A percentile compares a stretch with the other conserved stretches of the same genome.
phyloP scores from a whole-genome alignment of 2,329 filamentous ascomycete species.

The Colletotrichum truncatum region DNA sequence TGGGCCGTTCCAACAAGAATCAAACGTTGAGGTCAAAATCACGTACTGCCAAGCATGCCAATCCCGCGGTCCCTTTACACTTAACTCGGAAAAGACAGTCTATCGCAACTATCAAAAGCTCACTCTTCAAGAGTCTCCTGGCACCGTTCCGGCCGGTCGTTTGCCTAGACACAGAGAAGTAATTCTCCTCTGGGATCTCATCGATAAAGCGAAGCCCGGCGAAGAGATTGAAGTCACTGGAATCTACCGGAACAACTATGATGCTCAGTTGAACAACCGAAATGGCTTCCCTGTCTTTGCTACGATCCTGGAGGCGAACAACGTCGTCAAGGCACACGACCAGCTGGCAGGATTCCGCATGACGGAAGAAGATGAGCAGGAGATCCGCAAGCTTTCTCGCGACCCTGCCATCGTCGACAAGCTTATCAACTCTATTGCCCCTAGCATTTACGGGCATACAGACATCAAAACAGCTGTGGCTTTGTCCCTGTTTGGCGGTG shows the following conservation, averaged over 20 bases:
- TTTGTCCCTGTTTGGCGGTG: constrained; percentile 92
- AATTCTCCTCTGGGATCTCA: constrained; percentile 95
- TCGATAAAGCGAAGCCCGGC: constrained; percentile 95
- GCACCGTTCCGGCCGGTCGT: constrained; percentile 94
- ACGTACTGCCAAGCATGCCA: constrained; percentile 97
- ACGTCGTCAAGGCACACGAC: constrained; percentile 96
- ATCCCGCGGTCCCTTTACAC: constrained; percentile 90
- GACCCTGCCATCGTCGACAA: constrained; percentile 94
- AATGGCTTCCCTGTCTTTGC: constrained; percentile 99
- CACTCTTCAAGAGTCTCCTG: constrained; percentile 95
- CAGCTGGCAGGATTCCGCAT: constrained; percentile 96
- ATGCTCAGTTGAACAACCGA: constrained; percentile 96
- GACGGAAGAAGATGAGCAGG: constrained; percentile 92
- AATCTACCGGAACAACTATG: constrained; percentile 98
- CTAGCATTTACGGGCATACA: constrained; percentile 95
- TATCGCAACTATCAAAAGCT: constrained; percentile 99
- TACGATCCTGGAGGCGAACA: constrained; percentile 96
- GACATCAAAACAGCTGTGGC: constrained; percentile 98
- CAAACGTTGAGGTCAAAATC: constrained; percentile 94
- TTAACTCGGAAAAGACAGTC: constrained; percentile 97
- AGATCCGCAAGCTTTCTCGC: constrained; percentile 86
- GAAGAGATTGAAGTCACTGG: constrained; percentile 98
- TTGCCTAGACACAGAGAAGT: constrained; percentile 94
- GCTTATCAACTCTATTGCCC: constrained; percentile 91
- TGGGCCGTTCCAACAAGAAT: constrained; percentile 97